Conservation (phyloP, 805 yeast genomes). For the Ogataea nitratoaversa region DNA sequence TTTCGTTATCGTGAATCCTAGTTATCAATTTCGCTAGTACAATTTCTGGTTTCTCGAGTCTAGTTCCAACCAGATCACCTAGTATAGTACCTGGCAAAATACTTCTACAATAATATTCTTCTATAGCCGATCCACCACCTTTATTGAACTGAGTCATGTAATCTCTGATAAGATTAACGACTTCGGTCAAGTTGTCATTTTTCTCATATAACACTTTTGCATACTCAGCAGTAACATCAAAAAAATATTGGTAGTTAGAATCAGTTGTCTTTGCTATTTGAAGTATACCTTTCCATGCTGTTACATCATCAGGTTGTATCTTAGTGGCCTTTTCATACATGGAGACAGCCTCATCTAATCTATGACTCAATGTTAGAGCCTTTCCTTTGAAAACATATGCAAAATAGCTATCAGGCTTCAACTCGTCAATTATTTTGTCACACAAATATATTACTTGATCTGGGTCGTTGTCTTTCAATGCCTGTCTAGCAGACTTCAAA, state of each 20-base stretch:
- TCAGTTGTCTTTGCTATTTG: constrained; percentile 33
- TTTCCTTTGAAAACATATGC: constrained; percentile 75
- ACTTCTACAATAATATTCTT: constrained; percentile 44
- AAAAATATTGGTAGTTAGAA: constrained; percentile 39
- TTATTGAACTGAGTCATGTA: constrained; percentile 34
- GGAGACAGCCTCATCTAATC: constrained; percentile 35
- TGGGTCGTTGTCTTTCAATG: constrained; percentile 53
- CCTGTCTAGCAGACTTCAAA: constrained; percentile 47
- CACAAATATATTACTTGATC: constrained; percentile 57
- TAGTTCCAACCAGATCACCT: constrained; percentile 47
- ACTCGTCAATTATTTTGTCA: constrained; percentile 46
- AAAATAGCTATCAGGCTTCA: constrained; percentile 55
- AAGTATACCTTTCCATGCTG: constrained; percentile 82
- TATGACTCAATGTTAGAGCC: constrained; percentile 45
- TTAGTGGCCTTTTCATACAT: constrained; percentile 48
- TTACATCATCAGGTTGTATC: constrained; percentile 45
- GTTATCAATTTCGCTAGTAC: constrained; percentile 43
- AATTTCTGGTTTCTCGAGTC: constrained; percentile 42
- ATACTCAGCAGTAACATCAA: constrained; percentile 42
- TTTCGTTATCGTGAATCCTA: constrained; percentile 38
- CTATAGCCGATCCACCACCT: constrained; percentile 26
- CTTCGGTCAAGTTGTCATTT: constrained; percentile 45
- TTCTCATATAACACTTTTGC: constrained; percentile 38
- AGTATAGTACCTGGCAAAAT: constrained; percentile 54
- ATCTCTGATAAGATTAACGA: constrained; percentile 41